These are phyloP conservation scores for Cystofilobasidium bisporidii DNA, from an alignment of 768 basidiomycete species.

Conservation along the genomic window DNA sequence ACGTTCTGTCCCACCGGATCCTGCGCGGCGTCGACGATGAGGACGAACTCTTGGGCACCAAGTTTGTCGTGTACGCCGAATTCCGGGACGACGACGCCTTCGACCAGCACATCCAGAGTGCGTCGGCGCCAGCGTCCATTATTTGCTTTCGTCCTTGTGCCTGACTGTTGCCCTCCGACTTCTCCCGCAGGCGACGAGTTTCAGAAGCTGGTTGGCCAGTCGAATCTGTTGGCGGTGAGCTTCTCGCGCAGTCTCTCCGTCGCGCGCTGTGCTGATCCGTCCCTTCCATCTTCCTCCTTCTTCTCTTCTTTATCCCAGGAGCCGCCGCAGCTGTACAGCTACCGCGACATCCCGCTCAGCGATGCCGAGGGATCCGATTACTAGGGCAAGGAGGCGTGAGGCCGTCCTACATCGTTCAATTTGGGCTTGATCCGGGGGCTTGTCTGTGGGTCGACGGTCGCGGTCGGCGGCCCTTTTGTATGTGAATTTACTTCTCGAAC, in stretches of 20 bases:
- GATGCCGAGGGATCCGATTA: background rate
- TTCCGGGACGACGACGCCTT: conserved; percentile 22
- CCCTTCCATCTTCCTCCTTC: background rate
- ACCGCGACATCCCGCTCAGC: background rate
- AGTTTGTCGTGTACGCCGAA: conserved; percentile 19
- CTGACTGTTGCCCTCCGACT: background rate
- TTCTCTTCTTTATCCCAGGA: background rate
- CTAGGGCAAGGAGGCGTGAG: no score
- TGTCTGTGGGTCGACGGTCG: no score
- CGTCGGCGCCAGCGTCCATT: background rate
- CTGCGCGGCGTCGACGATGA: conserved; percentile 20
- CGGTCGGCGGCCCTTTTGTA: no score
- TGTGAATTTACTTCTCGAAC: no score
- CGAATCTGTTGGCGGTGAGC: background rate
- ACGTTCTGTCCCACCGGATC: conserved; percentile 16
- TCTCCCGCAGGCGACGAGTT: background rate
- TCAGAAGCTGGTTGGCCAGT: background rate
- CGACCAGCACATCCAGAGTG: conserved; percentile 9
- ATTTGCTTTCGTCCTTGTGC: background rate
- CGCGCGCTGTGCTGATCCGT: no score
- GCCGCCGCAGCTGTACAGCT: background rate
- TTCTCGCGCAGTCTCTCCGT: background rate
- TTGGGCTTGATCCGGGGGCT: no score
- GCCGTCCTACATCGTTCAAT: background rate
- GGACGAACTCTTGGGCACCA: background rate